Percentiles rank a stretch among this genome's conserved stretches.
Conservation (phyloP, 163 green algal species). For the Scenedesmus sp. region DNA sequence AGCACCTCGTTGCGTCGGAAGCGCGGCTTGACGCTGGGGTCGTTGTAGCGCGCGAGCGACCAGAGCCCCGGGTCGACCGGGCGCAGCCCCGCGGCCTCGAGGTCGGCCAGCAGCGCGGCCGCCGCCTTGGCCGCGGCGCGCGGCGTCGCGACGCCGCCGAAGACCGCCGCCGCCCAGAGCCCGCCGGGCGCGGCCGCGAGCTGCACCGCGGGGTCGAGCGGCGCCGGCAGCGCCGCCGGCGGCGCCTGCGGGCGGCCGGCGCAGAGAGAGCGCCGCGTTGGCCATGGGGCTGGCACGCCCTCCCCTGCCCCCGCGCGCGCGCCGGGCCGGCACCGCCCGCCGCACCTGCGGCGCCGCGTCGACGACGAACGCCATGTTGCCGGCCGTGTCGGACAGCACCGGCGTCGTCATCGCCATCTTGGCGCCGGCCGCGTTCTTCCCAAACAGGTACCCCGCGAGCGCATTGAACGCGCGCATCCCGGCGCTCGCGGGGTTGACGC, state of each 20-base stretch:
- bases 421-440: slow-evolving; percentile 58
- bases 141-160: slow-evolving; percentile 38
- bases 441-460: slow-evolving; percentile 86
- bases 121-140: neutral
- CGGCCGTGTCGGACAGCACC: slow-evolving; percentile 65
- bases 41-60: slow-evolving; percentile 82
- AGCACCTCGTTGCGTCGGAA: slow-evolving; percentile 83
- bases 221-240: slow-evolving; percentile 3
- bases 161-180: slow-evolving; percentile 46
- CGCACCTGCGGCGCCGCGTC: slow-evolving; percentile 20
- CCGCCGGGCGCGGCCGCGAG: slow-evolving; percentile 43
- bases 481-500: slow-evolving; percentile 50
- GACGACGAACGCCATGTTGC: slow-evolving; percentile 78
- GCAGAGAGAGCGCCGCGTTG: too few relatives aligned
- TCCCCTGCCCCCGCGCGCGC: too few relatives aligned
- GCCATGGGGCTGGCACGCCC: too few relatives aligned
- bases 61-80: slow-evolving; percentile 4
- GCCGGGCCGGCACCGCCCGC: neutral
- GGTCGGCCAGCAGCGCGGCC: neutral
- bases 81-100: slow-evolving; percentile 19
- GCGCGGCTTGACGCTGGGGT: slow-evolving; percentile 70
- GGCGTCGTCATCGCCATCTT: slow-evolving; percentile 90
- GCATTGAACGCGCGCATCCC: slow-evolving; percentile 64
- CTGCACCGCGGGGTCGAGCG: slow-evolving; percentile 37
- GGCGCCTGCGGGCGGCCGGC: neutral